These are phyloP conservation scores for Trichoderma erinaceum DNA, from an alignment of 495 filamentous ascomycete species.

Conservation along the genomic window DNA sequence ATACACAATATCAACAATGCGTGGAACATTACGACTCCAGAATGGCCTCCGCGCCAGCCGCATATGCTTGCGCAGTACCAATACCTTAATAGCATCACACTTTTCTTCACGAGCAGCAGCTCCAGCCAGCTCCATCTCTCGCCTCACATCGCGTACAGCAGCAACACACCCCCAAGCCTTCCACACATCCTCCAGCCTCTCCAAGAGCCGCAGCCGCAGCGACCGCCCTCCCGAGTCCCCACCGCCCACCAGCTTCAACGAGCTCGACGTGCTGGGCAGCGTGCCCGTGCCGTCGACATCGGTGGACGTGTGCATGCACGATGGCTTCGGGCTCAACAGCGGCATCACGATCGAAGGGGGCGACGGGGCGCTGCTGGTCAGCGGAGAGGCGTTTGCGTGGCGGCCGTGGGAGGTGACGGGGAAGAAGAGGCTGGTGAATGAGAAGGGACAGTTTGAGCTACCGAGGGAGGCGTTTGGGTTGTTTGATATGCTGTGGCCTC, in stretches of 20 bases:
- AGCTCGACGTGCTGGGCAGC: conserved; percentile 72
- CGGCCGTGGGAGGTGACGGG: conserved; percentile 58
- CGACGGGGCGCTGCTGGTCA: conserved; percentile 66
- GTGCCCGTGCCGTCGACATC: conserved; percentile 69
- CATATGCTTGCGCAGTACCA: not conserved
- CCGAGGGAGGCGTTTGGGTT: conserved; percentile 65
- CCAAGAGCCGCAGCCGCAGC: not conserved
- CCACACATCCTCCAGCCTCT: not conserved
- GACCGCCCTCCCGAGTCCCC: not conserved
- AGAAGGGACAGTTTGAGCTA: conserved; percentile 76
- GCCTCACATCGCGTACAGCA: not conserved
- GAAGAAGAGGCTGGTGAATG: conserved; percentile 54
- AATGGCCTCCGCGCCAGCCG: not conserved
- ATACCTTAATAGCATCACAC: not conserved
- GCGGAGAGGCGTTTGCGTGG: conserved; percentile 85
- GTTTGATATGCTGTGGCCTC: conserved; percentile 75
- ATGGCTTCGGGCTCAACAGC: conserved; percentile 79
- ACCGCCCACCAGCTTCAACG: conserved; percentile 62
- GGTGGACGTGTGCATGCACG: conserved; percentile 68
- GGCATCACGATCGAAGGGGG: conserved; percentile 61
- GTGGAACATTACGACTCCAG: not conserved
- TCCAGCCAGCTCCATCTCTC: no score
- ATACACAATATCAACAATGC: not conserved
- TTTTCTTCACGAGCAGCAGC: not conserved
- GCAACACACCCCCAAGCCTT: not conserved